A percentile compares a stretch with the other conserved stretches of the same genome.
Conservation (phyloP, 2,329 filamentous ascomycete genomes). For the Penicillium sp. region DNA sequence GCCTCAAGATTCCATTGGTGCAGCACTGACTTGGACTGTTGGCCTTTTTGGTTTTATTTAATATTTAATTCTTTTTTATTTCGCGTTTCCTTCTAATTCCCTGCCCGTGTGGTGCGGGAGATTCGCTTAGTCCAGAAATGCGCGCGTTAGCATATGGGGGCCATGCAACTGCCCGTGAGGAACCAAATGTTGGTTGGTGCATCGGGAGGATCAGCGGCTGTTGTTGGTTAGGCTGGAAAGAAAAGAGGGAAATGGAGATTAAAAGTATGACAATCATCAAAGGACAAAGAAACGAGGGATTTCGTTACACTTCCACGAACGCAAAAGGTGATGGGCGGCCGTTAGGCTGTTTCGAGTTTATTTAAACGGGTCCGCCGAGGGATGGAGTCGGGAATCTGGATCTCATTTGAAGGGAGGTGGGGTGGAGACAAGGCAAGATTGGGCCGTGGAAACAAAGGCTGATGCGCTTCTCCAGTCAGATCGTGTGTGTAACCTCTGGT, state of each 20-base stretch:
- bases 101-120: neutral
- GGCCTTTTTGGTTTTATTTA: neutral
- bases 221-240: neutral
- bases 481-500: constrained; percentile 15
- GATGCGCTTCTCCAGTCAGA: neutral
- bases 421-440: constrained; percentile 8
- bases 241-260: neutral
- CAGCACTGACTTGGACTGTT: neutral
- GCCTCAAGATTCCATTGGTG: constrained; percentile 8
- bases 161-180: neutral
- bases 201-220: constrained; percentile 1
- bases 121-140: neutral
- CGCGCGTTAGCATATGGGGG: neutral
- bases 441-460: constrained; percentile 21
- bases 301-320: constrained; percentile 18
- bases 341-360: constrained; percentile 45
- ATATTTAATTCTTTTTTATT: neutral
- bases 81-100: neutral
- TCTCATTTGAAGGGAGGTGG: constrained; percentile 2
- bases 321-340: constrained; percentile 23
- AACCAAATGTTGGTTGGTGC: neutral
- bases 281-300: neutral
- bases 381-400: constrained; percentile 8
- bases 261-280: neutral
- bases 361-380: constrained; percentile 26